Evolutionary conservation across 305 asterid genomes (phyloP).

Genomic region (Withania somnifera): DNA sequence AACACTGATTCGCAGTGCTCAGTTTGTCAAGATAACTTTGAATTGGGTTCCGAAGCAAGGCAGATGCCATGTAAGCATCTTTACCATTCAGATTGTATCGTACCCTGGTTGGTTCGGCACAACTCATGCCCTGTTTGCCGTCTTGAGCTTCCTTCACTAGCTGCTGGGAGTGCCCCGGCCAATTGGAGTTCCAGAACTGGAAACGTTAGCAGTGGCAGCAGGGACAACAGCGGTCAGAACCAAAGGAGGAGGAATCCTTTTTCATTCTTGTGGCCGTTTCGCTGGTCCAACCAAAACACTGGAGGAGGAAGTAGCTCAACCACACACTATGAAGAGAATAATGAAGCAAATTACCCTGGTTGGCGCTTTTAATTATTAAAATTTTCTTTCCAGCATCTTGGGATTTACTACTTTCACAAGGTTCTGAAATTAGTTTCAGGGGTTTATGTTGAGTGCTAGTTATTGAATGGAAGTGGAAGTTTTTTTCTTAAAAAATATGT

Average conservation of each 20-base stretch:
- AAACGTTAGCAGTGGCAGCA: constrained; percentile 15
- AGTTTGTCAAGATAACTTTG: constrained; percentile 47
- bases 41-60: constrained; percentile 35
- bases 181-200: constrained; percentile 13
- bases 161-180: constrained; percentile 8
- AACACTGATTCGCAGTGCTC: constrained; percentile 44
- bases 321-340: constrained; percentile 8
- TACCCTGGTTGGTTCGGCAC: constrained; percentile 61
- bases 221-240: constrained; percentile 29
- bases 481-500: neutral
- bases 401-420: neutral
- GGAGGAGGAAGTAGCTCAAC: constrained; percentile 19
- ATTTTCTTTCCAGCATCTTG: neutral
- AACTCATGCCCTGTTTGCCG: constrained; percentile 68
- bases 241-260: constrained; percentile 73
- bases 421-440: neutral
- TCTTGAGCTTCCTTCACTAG: constrained; percentile 30
- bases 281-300: constrained; percentile 32
- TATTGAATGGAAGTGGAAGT: neutral
- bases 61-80: constrained; percentile 56
- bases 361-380: constrained; percentile 9
- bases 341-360: constrained; percentile 5
- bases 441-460: neutral
- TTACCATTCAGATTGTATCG: constrained; percentile 50
- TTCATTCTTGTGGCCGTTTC: constrained; percentile 63